phyloP scores from a whole-genome alignment of 2,329 filamentous ascomycete genomes.

The Helminthosporium solani region DNA sequence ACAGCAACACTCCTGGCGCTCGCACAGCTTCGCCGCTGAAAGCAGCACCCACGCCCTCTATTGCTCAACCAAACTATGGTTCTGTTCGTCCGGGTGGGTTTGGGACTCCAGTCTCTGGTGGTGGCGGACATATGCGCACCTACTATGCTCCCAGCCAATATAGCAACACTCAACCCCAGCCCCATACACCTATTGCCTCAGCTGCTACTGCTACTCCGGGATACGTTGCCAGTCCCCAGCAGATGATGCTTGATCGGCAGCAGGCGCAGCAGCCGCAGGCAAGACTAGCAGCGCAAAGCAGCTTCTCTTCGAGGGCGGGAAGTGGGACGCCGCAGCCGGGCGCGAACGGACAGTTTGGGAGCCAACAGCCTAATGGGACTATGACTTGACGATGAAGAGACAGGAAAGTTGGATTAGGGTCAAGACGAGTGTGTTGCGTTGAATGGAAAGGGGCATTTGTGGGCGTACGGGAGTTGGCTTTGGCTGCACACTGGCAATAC shows the following conservation, averaged over 20 bases:
- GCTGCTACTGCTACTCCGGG: conserved; percentile 13
- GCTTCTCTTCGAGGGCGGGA: conserved; percentile 34
- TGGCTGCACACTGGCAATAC: too few species aligned
- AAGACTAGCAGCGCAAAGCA: conserved; percentile 38
- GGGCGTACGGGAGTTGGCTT: too few species aligned
- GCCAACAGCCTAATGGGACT: conserved; percentile 25
- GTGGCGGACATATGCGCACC: conserved; percentile 33
- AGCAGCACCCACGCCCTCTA: conserved; percentile 14
- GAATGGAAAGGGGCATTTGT: neutral
- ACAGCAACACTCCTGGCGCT: conserved; percentile 28
- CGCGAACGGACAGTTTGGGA: conserved; percentile 23
- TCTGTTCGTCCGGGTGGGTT: conserved; percentile 26
- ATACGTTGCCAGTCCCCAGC: conserved; percentile 33
- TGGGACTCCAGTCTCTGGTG: conserved; percentile 27
- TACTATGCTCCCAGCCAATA: conserved; percentile 39
- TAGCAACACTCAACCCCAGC: conserved; percentile 33
- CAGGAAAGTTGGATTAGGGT: neutral
- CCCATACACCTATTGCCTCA: conserved; percentile 25
- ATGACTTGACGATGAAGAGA: conserved; percentile 14
- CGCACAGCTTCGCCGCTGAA: conserved; percentile 43
- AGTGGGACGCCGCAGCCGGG: conserved; percentile 41
- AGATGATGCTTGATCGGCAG: conserved; percentile 39
- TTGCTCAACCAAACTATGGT: conserved; percentile 26
- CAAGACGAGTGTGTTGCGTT: neutral
- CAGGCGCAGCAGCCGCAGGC: conserved; percentile 41